A percentile compares a stretch with the other conserved stretches of the same genome.
Conservation (phyloP, 1,284 basidiomycete genomes). For the Cryptococcus jaspeensis region DNA sequence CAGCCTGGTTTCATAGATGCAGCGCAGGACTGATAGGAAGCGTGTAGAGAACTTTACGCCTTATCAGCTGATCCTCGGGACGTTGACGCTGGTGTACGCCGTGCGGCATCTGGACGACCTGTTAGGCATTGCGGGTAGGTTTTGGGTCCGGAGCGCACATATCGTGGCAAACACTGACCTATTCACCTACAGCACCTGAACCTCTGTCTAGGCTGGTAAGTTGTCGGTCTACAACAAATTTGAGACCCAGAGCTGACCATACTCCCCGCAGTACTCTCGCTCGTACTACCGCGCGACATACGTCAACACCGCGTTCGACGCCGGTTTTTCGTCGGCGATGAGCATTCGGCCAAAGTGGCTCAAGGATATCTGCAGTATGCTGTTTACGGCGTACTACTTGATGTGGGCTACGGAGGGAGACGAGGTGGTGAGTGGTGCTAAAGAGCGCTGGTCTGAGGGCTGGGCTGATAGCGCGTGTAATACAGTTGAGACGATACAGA, state of each 20-base stretch:
- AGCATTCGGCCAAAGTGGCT: constrained; percentile 89
- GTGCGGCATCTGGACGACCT: constrained; percentile 83
- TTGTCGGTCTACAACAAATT: constrained; percentile 12
- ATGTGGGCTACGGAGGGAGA: constrained; percentile 89
- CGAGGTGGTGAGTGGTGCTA: constrained; percentile 66
- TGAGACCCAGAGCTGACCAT: constrained; percentile 1
- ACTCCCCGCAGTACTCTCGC: constrained; percentile 69
- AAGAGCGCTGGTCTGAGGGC: background rate
- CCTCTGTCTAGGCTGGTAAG: constrained; percentile 81
- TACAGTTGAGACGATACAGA: constrained; percentile 79
- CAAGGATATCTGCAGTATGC: constrained; percentile 75
- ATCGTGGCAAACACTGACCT: background rate
- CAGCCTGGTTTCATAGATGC: background rate
- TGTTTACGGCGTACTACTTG: constrained; percentile 91
- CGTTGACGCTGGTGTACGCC: constrained; percentile 80
- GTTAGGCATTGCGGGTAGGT: constrained; percentile 74
- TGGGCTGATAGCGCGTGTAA: background rate
- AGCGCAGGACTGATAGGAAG: background rate
- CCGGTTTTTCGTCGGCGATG: constrained; percentile 95
- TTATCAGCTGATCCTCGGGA: constrained; percentile 87
- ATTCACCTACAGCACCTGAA: constrained; percentile 70
- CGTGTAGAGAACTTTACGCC: constrained; percentile 77
- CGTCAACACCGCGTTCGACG: constrained; percentile 90
- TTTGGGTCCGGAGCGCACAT: background rate
- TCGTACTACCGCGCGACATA: constrained; percentile 97